These are phyloP conservation scores for Penicillium samsonianum DNA, from an alignment of 495 filamentous ascomycete species.

Conservation along the genomic window DNA sequence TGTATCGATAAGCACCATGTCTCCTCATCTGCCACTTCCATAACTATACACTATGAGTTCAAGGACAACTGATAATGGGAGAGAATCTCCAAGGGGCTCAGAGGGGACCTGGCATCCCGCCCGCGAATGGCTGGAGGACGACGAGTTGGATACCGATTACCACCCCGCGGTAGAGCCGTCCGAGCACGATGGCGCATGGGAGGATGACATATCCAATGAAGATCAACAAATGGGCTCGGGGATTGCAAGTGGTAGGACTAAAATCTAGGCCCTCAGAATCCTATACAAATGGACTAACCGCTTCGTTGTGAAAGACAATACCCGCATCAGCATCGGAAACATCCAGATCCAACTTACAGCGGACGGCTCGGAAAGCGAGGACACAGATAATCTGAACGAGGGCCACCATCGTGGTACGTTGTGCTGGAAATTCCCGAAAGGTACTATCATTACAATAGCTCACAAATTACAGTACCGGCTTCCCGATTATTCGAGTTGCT, in stretches of 20 bases:
- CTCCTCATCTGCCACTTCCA: conserved; percentile 16
- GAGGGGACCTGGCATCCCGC: conserved; percentile 38
- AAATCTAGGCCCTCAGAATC: conserved; percentile 32
- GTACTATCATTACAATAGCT: conserved; percentile 10
- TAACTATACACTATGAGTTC: conserved; percentile 20
- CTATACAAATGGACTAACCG: conserved; percentile 24
- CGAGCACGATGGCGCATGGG: conserved; percentile 20
- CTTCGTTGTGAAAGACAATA: conserved; percentile 27
- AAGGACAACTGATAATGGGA: conserved; percentile 9
- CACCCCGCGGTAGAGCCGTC: conserved; percentile 21
- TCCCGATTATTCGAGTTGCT: conserved; percentile 41
- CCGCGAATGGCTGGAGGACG: conserved; percentile 47
- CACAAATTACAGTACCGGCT: conserved; percentile 27
- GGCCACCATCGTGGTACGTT: conserved; percentile 19
- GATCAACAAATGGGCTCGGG: conserved; percentile 53
- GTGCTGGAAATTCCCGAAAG: not conserved
- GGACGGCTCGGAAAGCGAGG: conserved; percentile 44
- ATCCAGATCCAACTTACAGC: conserved; percentile 53
- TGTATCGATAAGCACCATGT: conserved; percentile 32
- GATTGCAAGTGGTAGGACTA: conserved; percentile 37
- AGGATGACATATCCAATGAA: conserved; percentile 39
- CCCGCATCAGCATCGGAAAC: conserved; percentile 37
- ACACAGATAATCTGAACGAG: conserved; percentile 32
- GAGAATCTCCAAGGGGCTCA: conserved; percentile 7
- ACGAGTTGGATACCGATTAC: conserved; percentile 28